Conservation (phyloP, 2,329 filamentous ascomycete species). For the Sordariomycetes sp. region DNA sequence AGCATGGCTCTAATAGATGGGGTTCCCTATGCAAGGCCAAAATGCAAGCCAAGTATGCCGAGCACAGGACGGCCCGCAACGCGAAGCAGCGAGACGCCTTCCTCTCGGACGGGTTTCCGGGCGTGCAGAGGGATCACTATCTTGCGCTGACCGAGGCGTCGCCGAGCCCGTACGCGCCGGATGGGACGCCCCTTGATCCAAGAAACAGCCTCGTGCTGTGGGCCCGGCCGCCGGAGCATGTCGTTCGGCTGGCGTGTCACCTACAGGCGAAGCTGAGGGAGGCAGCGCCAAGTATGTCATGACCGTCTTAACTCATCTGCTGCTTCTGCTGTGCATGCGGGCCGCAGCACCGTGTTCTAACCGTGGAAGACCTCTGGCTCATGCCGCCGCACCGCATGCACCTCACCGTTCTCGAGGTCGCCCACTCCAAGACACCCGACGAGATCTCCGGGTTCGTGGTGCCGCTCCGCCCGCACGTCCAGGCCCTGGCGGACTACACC, state of each 20-base stretch:
- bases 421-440: slow-evolving; percentile 62
- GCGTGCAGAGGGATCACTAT: slow-evolving; percentile 57
- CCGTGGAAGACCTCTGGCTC: slow-evolving; percentile 61
- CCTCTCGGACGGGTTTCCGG: slow-evolving; percentile 54
- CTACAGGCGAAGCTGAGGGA: slow-evolving; percentile 57
- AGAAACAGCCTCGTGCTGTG: slow-evolving; percentile 81
- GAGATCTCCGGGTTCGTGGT: slow-evolving; percentile 57
- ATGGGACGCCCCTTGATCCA: slow-evolving; percentile 55
- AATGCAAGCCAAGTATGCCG: slow-evolving; percentile 62
- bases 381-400: slow-evolving; percentile 75
- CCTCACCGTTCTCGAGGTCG: slow-evolving; percentile 74
- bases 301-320: neutral
- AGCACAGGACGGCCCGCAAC: slow-evolving; percentile 67
- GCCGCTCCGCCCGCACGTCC: slow-evolving; percentile 43
- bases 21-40: slow-evolving; percentile 25
- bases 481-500: slow-evolving; percentile 55
- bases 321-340: neutral
- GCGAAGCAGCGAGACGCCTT: slow-evolving; percentile 65
- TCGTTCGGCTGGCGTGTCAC: slow-evolving; percentile 55
- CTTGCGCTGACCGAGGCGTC: slow-evolving; percentile 43
- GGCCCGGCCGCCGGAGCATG: slow-evolving; percentile 67
- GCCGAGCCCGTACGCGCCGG: slow-evolving; percentile 52
- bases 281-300: slow-evolving; percentile 56
- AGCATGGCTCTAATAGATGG: neutral
- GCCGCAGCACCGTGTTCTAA: neutral